These are phyloP conservation scores for Plasmodium gaboni DNA, from an alignment of 169 alveolate species.

Conservation along the genomic window DNA sequence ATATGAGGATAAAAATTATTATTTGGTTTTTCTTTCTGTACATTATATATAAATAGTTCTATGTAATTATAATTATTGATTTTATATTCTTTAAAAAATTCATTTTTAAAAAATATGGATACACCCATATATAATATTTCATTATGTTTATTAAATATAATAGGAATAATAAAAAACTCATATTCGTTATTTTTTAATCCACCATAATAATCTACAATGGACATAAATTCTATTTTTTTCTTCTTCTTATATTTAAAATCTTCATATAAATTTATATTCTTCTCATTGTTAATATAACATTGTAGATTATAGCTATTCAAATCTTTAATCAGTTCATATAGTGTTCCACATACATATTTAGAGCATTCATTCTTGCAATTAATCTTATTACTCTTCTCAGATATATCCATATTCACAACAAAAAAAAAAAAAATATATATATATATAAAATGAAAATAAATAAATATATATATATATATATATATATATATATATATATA, in stretches of 20 bases:
- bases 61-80: slow-evolving; percentile 39
- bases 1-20: neutral
- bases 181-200: slow-evolving; percentile 30
- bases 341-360: slow-evolving; percentile 57
- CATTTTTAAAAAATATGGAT: slow-evolving; percentile 45
- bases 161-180: slow-evolving; percentile 60
- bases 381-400: no score
- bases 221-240: slow-evolving; percentile 19
- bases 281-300: slow-evolving; percentile 69
- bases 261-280: slow-evolving; percentile 49
- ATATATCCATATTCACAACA: no score
- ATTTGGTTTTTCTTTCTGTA: neutral
- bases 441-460: no score
- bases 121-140: slow-evolving; percentile 67
- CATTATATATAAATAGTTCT: slow-evolving; percentile 34
- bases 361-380: slow-evolving; percentile 19
- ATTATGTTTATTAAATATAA: slow-evolving; percentile 49
- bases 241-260: slow-evolving; percentile 62
- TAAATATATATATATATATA: no score
- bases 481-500: no score
- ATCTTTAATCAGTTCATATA: slow-evolving; percentile 41
- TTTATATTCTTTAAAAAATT: slow-evolving; percentile 48
- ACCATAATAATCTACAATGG: slow-evolving; percentile 59
- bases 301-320: slow-evolving; percentile 45
- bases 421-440: no score